These are phyloP conservation scores for Emmonsiellopsis sp. DNA, from an alignment of 2,329 filamentous ascomycete genomes.

Conservation along the genomic window DNA sequence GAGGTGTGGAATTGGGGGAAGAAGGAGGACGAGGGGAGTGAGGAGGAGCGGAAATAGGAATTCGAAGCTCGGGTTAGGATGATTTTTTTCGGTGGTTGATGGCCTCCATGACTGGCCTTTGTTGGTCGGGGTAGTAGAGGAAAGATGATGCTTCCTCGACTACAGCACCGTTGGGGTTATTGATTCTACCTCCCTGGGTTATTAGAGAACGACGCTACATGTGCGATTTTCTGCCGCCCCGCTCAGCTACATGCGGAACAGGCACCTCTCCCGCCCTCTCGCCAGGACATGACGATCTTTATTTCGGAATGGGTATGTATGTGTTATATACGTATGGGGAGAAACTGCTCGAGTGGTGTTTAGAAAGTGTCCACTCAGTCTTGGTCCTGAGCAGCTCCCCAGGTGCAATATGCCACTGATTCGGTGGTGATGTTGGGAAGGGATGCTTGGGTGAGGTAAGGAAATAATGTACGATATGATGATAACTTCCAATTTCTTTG, in stretches of 20 bases:
- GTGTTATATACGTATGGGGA: not conserved
- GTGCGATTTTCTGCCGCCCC: not conserved
- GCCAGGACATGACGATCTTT: not conserved
- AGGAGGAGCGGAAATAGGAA: conserved; percentile 19
- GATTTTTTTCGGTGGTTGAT: not conserved
- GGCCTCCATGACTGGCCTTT: not conserved
- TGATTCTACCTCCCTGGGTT: too few species aligned
- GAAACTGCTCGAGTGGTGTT: too few species aligned
- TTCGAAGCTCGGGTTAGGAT: not conserved
- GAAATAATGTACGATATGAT: too few species aligned
- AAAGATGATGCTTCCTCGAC: not conserved
- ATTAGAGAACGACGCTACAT: not conserved
- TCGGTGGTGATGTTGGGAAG: too few species aligned
- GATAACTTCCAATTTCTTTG: too few species aligned
- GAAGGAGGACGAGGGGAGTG: conserved; percentile 18
- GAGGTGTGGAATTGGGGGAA: conserved; percentile 28
- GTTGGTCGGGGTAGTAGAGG: too few species aligned
- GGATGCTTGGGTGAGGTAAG: too few species aligned
- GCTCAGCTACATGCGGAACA: too few species aligned
- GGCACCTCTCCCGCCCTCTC: too few species aligned
- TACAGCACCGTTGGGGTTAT: not conserved
- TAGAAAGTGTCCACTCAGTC: too few species aligned
- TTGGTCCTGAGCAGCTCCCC: too few species aligned
- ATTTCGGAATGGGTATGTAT: not conserved
- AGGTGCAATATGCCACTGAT: too few species aligned